Conservation (phyloP, 2,329 filamentous ascomycete species). For the Bipolaris cookei region DNA sequence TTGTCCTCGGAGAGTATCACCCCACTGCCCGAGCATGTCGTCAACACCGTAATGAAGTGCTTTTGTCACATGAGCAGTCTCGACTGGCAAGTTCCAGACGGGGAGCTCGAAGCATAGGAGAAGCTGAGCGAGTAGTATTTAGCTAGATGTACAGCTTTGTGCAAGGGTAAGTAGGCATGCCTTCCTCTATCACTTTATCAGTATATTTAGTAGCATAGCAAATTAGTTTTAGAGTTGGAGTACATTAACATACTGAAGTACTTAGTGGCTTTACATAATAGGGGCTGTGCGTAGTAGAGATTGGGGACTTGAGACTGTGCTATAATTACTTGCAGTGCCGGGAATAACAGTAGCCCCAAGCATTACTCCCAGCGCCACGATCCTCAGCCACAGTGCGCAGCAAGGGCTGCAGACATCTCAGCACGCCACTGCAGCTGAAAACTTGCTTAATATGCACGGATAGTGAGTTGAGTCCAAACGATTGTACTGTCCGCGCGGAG, state of each 20-base stretch:
- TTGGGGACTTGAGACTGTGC: too few species aligned
- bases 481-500: background rate
- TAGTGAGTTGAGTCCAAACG: background rate
- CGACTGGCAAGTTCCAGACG: too few species aligned
- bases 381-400: background rate
- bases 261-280: too few species aligned
- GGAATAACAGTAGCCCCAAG: background rate
- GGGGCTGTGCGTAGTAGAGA: too few species aligned
- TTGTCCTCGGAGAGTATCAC: too few species aligned
- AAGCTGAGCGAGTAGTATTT: too few species aligned
- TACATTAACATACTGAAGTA: too few species aligned
- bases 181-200: background rate
- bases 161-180: too few species aligned
- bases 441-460: background rate
- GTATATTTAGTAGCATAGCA: background rate
- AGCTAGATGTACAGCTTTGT: background rate
- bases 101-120: too few species aligned
- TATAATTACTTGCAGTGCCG: background rate
- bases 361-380: background rate
- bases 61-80: too few species aligned
- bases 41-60: too few species aligned
- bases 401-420: conserved; percentile 3
- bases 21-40: too few species aligned
- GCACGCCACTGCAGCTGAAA: conserved; percentile 1
- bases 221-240: background rate